phyloP scores from a whole-genome alignment of 345 rosid genomes.

The Citrus mangshanensis region DNA sequence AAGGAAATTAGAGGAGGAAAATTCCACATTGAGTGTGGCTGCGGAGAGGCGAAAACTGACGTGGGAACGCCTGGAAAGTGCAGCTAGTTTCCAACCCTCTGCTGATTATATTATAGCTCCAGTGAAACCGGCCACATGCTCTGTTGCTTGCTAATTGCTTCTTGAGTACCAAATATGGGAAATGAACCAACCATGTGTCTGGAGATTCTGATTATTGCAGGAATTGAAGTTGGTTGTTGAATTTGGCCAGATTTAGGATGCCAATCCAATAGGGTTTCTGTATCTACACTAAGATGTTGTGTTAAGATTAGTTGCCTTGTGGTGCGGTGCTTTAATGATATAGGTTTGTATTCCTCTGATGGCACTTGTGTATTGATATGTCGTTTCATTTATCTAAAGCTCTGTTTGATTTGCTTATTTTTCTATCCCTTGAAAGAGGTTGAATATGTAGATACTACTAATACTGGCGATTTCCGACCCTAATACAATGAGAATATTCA shows the following conservation, averaged over 20 bases:
- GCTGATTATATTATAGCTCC: constrained; percentile 29
- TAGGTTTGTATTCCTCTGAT: constrained; percentile 16
- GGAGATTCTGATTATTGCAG: constrained; percentile 1
- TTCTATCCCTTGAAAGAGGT: constrained; percentile 16
- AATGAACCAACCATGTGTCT: not conserved
- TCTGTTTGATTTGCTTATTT: constrained; percentile 17
- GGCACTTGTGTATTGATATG: constrained; percentile 23
- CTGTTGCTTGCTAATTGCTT: constrained; percentile 50
- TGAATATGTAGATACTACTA: not conserved
- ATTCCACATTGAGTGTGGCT: constrained; percentile 23
- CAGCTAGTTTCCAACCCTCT: constrained; percentile 36
- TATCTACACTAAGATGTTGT: constrained; percentile 26
- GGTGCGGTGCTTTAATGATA: constrained; percentile 17
- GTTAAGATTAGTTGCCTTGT: constrained; percentile 11
- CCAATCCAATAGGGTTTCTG: constrained; percentile 10
- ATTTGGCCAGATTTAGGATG: constrained; percentile 18
- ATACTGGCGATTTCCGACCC: not conserved
- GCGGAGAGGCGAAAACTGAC: constrained; percentile 59
- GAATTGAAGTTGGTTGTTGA: constrained; percentile 10
- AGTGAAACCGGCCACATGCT: constrained; percentile 31
- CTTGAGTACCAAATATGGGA: not conserved
- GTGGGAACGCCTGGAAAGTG: constrained; percentile 65
- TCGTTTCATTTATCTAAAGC: constrained; percentile 19
- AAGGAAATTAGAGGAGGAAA: constrained; percentile 54
- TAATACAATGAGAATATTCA: not conserved